Evolutionary conservation across 2,329 filamentous ascomycete species (phyloP), one percentile per base, ranked within the genome.

Genomic region (Aspergillus aculeatinus): DNA sequence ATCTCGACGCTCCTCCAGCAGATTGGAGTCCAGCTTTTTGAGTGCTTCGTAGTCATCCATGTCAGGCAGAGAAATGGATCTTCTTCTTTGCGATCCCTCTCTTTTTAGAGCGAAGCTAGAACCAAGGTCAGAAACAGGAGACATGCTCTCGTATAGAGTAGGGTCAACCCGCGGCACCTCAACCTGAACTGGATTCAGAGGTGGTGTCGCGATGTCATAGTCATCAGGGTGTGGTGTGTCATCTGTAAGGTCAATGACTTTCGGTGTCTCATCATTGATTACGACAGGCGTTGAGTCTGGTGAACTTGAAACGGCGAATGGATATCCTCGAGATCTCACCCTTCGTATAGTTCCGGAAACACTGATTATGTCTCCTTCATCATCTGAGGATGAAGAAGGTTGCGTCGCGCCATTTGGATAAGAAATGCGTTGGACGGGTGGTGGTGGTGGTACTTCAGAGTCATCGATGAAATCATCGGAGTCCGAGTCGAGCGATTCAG

Each of bases 1-100:
- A 61, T 84, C 80, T 9, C 62, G 48, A 2, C 71, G 68, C 9
- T 73, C 69, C 42, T 75, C 65, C 4, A 84, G 68, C 1, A 72
- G 57, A 3, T 63, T 56, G 71, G 74, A 80, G 4, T 61, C 57
- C 70, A 78, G 75, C 3, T 31, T 56, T 11, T 63, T 52, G 16
- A 79, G 70, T 1, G 67, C 70, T 9, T 61, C 56, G 19, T 72
- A 61, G 60, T 74, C 69, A 35, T 67, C 50, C 31, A 68, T 27
- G 10, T 65, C 58, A 29, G 68, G 66, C 11, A 68, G 55, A 16
- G 49, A 23, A 31, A 42, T 14, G 11, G 50, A 27, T 48, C 21
- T 31, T 4, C 19, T 31, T 31, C 49, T 47, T 11, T 54, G 14
- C 19, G 25, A n/a, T 27, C 53, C 14, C 16, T 49, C 60, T 55